Conservation (phyloP, 352 stramenopile genomes). For the Phytophthora europaea region DNA sequence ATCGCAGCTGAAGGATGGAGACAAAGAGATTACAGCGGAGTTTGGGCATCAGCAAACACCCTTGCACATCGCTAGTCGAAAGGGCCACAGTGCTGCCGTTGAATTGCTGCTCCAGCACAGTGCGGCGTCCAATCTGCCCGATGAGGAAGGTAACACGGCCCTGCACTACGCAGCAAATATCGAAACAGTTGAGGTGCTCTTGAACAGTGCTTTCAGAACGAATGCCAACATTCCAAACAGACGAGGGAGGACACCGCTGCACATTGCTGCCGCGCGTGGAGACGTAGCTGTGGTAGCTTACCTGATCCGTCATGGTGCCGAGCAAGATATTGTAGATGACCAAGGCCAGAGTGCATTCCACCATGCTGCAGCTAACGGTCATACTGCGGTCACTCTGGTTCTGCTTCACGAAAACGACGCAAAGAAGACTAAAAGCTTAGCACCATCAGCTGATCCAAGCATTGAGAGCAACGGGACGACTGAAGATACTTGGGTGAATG, state of each 20-base stretch:
- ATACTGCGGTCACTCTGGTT: conserved; percentile 78
- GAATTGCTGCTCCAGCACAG: conserved; percentile 73
- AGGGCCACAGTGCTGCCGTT: conserved; percentile 70
- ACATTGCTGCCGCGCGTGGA: conserved; percentile 74
- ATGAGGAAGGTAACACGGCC: conserved; percentile 85
- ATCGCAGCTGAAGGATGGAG: conserved; percentile 76
- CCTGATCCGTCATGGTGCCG: conserved; percentile 72
- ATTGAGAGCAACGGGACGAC: conserved; percentile 18
- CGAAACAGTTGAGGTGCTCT: conserved; percentile 70
- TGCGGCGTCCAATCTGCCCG: conserved; percentile 78
- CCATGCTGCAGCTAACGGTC: conserved; percentile 79
- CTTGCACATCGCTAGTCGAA: conserved; percentile 81
- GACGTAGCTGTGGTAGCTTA: conserved; percentile 84
- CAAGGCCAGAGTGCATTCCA: conserved; percentile 89
- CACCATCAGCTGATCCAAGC: conserved; percentile 10
- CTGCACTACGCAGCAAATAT: conserved; percentile 77
- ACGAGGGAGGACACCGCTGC: conserved; percentile 75
- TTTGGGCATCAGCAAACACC: conserved; percentile 81
- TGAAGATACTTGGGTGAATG: conserved; percentile 7
- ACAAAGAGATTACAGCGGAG: conserved; percentile 80
- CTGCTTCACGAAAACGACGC: conserved; percentile 76
- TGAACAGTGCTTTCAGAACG: conserved; percentile 68
- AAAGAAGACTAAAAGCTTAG: conserved; percentile 24
- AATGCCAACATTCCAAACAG: conserved; percentile 88
- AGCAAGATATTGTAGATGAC: conserved; percentile 83